Percentiles rank a stretch among this genome's conserved stretches.
Evolutionary conservation across 805 yeast genomes (phyloP).

Genomic region (Metschnikowia koreensis): DNA sequence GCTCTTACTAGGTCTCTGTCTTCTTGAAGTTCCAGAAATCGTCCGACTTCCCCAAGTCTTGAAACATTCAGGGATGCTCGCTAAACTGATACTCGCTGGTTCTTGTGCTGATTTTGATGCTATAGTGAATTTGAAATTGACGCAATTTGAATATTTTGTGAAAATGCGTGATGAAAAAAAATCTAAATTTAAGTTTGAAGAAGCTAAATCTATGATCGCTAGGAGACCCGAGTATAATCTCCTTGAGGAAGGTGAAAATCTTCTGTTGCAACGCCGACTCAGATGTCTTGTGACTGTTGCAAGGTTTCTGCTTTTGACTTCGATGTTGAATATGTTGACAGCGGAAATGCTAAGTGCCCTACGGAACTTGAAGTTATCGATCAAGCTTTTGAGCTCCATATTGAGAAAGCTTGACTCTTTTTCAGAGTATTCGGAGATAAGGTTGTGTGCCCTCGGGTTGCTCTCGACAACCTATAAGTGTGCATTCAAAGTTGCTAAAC

Average conservation of each 20-base stretch:
- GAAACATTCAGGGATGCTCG: slow-evolving; percentile 11
- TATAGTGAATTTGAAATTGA: slow-evolving; percentile 17
- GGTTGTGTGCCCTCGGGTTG: slow-evolving; percentile 35
- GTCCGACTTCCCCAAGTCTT: slow-evolving; percentile 19
- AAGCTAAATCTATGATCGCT: slow-evolving; percentile 23
- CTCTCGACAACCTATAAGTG: slow-evolving; percentile 39
- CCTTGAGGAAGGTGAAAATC: slow-evolving; percentile 6
- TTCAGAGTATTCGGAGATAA: slow-evolving; percentile 24
- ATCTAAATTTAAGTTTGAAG: slow-evolving; percentile 24
- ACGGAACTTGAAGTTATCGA: slow-evolving; percentile 44
- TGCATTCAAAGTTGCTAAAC: slow-evolving; percentile 40
- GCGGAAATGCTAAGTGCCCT: slow-evolving; percentile 29
- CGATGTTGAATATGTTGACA: slow-evolving; percentile 21
- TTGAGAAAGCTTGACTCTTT: slow-evolving; percentile 38
- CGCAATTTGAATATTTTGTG: slow-evolving; percentile 30
- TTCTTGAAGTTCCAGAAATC: slow-evolving; percentile 1
- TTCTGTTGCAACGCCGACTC: slow-evolving; percentile 22
- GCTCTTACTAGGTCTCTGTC: slow-evolving; percentile 6
- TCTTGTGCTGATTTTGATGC: neutral
- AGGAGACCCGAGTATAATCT: slow-evolving; percentile 31
- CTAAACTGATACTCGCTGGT: slow-evolving; percentile 3
- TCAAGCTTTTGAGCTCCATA: slow-evolving; percentile 54
- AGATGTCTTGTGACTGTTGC: slow-evolving; percentile 31
- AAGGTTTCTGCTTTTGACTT: slow-evolving; percentile 32
- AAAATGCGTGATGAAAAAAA: slow-evolving; percentile 16